These are phyloP conservation scores for Oxytropis ochrocephala DNA, from an alignment of 306 rosid species.

Conservation along the genomic window DNA sequence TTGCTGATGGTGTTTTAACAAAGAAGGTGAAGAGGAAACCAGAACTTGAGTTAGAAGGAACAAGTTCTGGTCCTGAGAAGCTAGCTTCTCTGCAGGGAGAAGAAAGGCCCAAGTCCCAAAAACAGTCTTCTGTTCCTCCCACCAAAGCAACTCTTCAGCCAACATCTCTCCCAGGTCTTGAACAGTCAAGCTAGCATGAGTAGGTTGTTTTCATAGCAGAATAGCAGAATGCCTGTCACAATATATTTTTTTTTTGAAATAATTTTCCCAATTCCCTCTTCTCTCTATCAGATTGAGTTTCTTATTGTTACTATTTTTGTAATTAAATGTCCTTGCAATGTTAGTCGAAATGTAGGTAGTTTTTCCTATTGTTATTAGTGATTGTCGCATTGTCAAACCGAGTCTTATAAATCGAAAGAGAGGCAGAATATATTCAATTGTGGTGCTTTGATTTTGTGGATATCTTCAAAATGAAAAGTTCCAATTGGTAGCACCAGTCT, in stretches of 20 bases:
- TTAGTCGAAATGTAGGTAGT: conserved; percentile 44
- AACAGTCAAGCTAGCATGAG: conserved; percentile 79
- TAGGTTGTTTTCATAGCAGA: conserved; percentile 32
- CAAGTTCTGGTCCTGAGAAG: conserved; percentile 52
- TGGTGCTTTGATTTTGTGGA: too few species aligned
- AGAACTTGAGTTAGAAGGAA: conserved; percentile 59
- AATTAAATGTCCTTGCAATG: conserved; percentile 47
- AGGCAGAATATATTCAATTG: too few species aligned
- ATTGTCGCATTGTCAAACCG: conserved; percentile 32
- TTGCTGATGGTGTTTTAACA: conserved; percentile 45
- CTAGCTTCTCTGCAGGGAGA: conserved; percentile 53
- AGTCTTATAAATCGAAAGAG: not conserved
- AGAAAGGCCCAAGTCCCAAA: conserved; percentile 51
- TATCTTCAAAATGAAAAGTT: too few species aligned
- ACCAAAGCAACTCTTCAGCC: conserved; percentile 57
- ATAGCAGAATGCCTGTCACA: conserved; percentile 30
- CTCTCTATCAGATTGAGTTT: conserved; percentile 20
- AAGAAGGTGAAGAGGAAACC: conserved; percentile 83
- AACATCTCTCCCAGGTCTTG: conserved; percentile 54
- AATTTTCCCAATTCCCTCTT: not conserved
- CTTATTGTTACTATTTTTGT: conserved; percentile 53
- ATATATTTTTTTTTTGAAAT: conserved; percentile 3
- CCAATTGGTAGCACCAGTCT: too few species aligned
- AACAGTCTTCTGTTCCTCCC: conserved; percentile 53
- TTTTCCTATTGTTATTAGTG: conserved; percentile 26